phyloP scores from a whole-genome alignment of 2,329 filamentous ascomycete species.

The Phialocephala sp. region DNA sequence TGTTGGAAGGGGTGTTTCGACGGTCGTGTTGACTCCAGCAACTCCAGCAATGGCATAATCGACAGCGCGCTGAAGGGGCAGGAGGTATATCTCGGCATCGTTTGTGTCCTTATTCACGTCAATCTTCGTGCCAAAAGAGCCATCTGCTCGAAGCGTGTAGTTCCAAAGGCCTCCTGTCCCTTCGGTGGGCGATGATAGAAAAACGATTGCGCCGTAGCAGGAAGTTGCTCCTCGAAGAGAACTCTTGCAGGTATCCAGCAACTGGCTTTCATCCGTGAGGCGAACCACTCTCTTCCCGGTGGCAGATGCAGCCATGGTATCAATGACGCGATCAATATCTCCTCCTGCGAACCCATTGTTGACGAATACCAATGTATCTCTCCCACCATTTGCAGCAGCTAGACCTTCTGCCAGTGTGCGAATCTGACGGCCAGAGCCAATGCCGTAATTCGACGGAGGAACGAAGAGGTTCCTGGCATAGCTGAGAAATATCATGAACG shows the following conservation, averaged over 20 bases:
- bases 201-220: constrained; percentile 77
- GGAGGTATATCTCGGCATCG: constrained; percentile 75
- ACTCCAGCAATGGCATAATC: constrained; percentile 82
- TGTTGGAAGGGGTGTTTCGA: constrained; percentile 48
- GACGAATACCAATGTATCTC: constrained; percentile 77
- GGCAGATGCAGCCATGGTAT: constrained; percentile 60
- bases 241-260: constrained; percentile 68
- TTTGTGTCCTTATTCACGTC: constrained; percentile 70
- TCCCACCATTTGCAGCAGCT: constrained; percentile 57
- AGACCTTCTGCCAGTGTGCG: constrained; percentile 70
- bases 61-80: constrained; percentile 81
- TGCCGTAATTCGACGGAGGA: constrained; percentile 75
- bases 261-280: constrained; percentile 58
- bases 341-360: constrained; percentile 74
- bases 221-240: constrained; percentile 68
- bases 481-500: constrained; percentile 63
- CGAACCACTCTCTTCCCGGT: constrained; percentile 62
- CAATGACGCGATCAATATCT: constrained; percentile 74
- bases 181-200: constrained; percentile 76
- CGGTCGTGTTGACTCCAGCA: constrained; percentile 55
- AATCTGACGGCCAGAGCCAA: constrained; percentile 66
- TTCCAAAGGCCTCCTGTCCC: constrained; percentile 76
- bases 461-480: constrained; percentile 86
- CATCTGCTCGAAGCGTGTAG: constrained; percentile 82
- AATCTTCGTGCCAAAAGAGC: constrained; percentile 68